These are phyloP conservation scores for Solioccasus polychromus DNA, from an alignment of 768 basidiomycete species.

Conservation along the genomic window DNA sequence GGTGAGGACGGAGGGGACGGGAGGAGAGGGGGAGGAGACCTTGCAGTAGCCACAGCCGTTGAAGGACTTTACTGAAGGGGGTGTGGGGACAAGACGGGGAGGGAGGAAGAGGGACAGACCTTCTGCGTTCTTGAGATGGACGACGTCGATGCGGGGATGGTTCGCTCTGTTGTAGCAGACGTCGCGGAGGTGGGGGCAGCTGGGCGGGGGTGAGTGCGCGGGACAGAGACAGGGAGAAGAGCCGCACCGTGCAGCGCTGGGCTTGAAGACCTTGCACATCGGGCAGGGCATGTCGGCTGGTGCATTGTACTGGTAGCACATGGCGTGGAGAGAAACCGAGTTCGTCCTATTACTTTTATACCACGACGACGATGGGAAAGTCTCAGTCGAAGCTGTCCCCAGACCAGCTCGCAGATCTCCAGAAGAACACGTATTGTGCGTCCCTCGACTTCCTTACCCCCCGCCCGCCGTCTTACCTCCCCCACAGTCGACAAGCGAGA, in stretches of 20 bases:
- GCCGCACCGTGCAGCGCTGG: slow-evolving; percentile 51
- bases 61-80: slow-evolving; percentile 65
- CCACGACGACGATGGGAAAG: slow-evolving; percentile 80
- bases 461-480: slow-evolving; percentile 17
- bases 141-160: slow-evolving; percentile 76
- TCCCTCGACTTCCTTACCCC: neutral
- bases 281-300: slow-evolving; percentile 69
- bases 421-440: slow-evolving; percentile 97
- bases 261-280: slow-evolving; percentile 83
- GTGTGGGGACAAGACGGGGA: slow-evolving; percentile 12
- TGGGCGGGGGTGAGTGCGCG: slow-evolving; percentile 33
- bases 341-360: slow-evolving; percentile 24
- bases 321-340: slow-evolving; percentile 30
- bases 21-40: slow-evolving; percentile 39
- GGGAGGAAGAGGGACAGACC: slow-evolving; percentile 42
- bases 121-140: slow-evolving; percentile 85
- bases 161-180: slow-evolving; percentile 70
- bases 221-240: slow-evolving; percentile 10
- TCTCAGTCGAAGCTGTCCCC: slow-evolving; percentile 92
- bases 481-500: slow-evolving; percentile 89
- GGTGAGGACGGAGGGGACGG: slow-evolving; percentile 26
- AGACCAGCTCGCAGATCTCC: slow-evolving; percentile 91
- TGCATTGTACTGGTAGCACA: slow-evolving; percentile 75
- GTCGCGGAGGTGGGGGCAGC: slow-evolving; percentile 75
- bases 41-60: slow-evolving; percentile 91